Evolutionary conservation across 352 stramenopile species (phyloP).

Genomic region (Phytophthora macrochlamydospora): DNA sequence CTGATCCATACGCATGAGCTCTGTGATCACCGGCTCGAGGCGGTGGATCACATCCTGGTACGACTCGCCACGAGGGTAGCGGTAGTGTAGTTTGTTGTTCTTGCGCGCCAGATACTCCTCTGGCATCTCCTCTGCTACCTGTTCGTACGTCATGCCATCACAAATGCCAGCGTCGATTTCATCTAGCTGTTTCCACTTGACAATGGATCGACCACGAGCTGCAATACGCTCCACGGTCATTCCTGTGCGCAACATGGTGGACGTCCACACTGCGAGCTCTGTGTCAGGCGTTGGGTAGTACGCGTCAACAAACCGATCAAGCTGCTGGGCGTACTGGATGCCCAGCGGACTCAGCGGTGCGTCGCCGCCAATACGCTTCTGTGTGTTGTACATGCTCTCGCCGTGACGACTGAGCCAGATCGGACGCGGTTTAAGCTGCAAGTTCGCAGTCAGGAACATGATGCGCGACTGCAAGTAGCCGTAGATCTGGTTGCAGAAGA

Average conservation of each 20-base stretch:
- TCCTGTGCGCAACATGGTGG: slow-evolving; percentile 95
- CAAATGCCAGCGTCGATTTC: slow-evolving; percentile 97
- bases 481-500: slow-evolving; percentile 88
- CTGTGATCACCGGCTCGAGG: slow-evolving; percentile 96
- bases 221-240: slow-evolving; percentile 93
- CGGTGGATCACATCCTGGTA: slow-evolving; percentile 98
- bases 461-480: slow-evolving; percentile 89
- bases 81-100: slow-evolving; percentile 89
- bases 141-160: slow-evolving; percentile 97
- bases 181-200: slow-evolving; percentile 93
- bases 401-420: slow-evolving; percentile 98
- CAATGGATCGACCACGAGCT: slow-evolving; percentile 61
- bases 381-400: slow-evolving; percentile 97
- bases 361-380: slow-evolving; percentile 97
- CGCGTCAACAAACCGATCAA: slow-evolving; percentile 94
- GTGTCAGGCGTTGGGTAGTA: slow-evolving; percentile 82
- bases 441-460: slow-evolving; percentile 96
- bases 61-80: slow-evolving; percentile 93
- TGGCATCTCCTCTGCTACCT: slow-evolving; percentile 95
- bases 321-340: slow-evolving; percentile 92
- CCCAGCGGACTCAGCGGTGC: slow-evolving; percentile 91
- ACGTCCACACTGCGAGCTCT: slow-evolving; percentile 95
- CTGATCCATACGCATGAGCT: slow-evolving; percentile 96
- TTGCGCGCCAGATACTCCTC: slow-evolving; percentile 95
- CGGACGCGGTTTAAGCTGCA: slow-evolving; percentile 93